Conservation (phyloP, 2,329 filamentous ascomycete species). For the Aspergillus unguis region DNA sequence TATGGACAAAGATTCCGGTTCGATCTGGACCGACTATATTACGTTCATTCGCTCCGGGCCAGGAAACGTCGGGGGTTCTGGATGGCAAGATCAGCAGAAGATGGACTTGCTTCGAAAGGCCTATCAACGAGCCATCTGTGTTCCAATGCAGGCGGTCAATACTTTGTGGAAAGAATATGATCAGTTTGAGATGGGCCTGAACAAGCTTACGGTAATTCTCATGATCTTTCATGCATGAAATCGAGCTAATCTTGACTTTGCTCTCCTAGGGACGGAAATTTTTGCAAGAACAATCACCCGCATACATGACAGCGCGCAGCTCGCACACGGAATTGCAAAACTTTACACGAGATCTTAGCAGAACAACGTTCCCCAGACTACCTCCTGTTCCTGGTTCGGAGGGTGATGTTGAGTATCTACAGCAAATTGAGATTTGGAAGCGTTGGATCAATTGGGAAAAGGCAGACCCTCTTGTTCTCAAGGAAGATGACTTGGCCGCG, state of each 20-base stretch:
- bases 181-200: conserved; percentile 88
- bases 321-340: conserved; percentile 89
- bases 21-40: conserved; percentile 92
- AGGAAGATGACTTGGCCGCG: conserved; percentile 70
- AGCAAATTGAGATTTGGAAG: conserved; percentile 87
- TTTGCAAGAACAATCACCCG: conserved; percentile 84
- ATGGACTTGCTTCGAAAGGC: conserved; percentile 90
- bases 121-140: conserved; percentile 83
- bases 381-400: conserved; percentile 83
- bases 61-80: conserved; percentile 76
- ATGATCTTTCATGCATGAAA: not conserved
- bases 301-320: conserved; percentile 93
- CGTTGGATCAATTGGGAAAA: conserved; percentile 96
- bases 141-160: conserved; percentile 80
- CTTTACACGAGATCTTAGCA: conserved; percentile 70
- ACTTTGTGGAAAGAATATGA: conserved; percentile 96
- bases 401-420: conserved; percentile 76
- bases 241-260: conserved; percentile 10
- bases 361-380: conserved; percentile 74
- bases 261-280: conserved; percentile 76
- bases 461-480: conserved; percentile 81
- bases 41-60: conserved; percentile 87
- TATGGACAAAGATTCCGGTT: conserved; percentile 83
- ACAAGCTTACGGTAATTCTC: conserved; percentile 73
- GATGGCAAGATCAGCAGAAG: conserved; percentile 97